A percentile compares a stretch with the other conserved stretches of the same genome.
phyloP scores from a whole-genome alignment of 1,284 basidiomycete genomes.

The Trametes hirsuta region DNA sequence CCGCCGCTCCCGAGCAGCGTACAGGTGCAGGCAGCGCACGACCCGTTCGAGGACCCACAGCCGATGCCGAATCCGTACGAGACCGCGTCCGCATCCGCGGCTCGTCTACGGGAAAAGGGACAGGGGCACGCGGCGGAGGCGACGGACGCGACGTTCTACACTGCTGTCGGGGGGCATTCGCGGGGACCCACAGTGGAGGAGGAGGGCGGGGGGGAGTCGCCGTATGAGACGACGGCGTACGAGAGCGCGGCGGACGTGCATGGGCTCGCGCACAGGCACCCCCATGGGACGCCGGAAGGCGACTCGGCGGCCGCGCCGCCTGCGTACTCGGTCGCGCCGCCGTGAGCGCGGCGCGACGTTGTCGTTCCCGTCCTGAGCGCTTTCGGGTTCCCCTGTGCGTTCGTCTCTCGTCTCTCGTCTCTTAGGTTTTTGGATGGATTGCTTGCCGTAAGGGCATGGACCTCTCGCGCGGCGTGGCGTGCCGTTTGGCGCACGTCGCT shows the following conservation, averaged over 20 bases:
- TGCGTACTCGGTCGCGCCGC: constrained; percentile 5
- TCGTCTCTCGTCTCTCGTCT: no score
- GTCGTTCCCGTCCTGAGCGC: not conserved
- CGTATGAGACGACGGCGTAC: constrained; percentile 11
- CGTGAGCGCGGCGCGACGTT: not conserved
- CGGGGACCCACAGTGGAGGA: constrained; percentile 3
- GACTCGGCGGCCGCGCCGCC: not conserved
- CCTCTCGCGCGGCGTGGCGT: not conserved
- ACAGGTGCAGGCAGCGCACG: not conserved
- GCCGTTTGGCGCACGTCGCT: not conserved
- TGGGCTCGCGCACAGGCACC: not conserved
- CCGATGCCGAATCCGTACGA: constrained; percentile 27
- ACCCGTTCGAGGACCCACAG: constrained; percentile 21
- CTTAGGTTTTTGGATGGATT: not conserved
- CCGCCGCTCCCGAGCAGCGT: constrained; percentile 11
- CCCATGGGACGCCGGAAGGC: not conserved
- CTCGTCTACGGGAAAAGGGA: no score
- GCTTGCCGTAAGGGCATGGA: constrained; percentile 1
- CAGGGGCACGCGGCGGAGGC: constrained; percentile 17
- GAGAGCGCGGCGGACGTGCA: constrained; percentile 1
- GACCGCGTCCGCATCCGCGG: not conserved
- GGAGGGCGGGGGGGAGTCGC: constrained; percentile 3
- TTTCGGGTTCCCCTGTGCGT: not conserved
- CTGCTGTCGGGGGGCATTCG: constrained; percentile 17
- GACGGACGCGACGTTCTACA: constrained; percentile 29